These are phyloP conservation scores for Erigeron philadelphicus DNA, from an alignment of 140 eudicot species.

Conservation along the genomic window DNA sequence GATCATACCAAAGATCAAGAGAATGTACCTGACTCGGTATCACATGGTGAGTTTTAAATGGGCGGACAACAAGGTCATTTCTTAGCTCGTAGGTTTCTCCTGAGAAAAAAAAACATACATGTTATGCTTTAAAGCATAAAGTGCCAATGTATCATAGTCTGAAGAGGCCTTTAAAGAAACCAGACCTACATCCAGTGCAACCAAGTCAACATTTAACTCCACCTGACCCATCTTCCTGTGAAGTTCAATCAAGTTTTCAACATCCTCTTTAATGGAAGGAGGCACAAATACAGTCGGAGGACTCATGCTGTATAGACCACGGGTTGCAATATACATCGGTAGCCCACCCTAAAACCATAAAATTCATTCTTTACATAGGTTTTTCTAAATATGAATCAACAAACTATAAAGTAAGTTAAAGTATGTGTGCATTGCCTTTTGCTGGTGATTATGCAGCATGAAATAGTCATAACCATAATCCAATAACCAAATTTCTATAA, in stretches of 20 bases:
- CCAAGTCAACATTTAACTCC: slow-evolving; percentile 80
- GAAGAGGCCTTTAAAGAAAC: slow-evolving; percentile 5
- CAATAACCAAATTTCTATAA: background rate
- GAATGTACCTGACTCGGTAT: slow-evolving; percentile 82
- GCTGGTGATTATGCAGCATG: background rate
- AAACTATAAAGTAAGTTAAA: background rate
- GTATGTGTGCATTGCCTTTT: background rate
- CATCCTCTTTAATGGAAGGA: slow-evolving; percentile 79
- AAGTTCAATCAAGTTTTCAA: slow-evolving; percentile 71
- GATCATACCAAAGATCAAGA: slow-evolving; percentile 10
- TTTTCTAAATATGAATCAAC: background rate
- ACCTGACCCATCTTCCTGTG: slow-evolving; percentile 86
- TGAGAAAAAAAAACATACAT: slow-evolving; percentile 20
- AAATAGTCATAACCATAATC: background rate
- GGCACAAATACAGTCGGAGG: slow-evolving; percentile 96
- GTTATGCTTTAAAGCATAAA: slow-evolving; percentile 14
- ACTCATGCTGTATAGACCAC: slow-evolving; percentile 77
- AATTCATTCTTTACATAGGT: background rate
- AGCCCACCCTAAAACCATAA: slow-evolving; percentile 74
- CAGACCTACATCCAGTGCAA: slow-evolving; percentile 84
- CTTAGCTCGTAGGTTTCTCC: slow-evolving; percentile 93
- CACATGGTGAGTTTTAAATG: slow-evolving; percentile 89
- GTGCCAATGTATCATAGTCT: background rate
- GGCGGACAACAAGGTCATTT: slow-evolving; percentile 88
- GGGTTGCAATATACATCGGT: slow-evolving; percentile 89